Evolutionary conservation across 2,329 filamentous ascomycete species (phyloP).

Genomic region (Monosporascus sp.): DNA sequence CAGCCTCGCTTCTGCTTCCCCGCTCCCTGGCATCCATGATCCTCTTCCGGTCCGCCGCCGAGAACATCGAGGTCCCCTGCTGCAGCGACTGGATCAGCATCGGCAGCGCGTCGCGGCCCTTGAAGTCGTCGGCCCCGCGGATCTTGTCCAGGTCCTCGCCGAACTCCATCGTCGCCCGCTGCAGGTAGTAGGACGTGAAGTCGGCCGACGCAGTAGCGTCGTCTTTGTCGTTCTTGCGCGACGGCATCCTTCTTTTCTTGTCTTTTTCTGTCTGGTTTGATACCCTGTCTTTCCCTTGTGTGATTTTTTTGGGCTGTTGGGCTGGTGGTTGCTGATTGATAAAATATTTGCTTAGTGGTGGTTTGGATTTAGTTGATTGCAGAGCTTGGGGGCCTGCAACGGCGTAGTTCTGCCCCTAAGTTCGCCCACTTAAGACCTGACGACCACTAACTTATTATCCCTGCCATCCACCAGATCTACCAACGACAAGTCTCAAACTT

Average conservation of each 20-base stretch:
- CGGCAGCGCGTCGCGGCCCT: slow-evolving; percentile 50
- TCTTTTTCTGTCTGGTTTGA: background rate
- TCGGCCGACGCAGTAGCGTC: slow-evolving; percentile 20
- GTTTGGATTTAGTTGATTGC: too few relatives aligned
- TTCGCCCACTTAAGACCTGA: too few relatives aligned
- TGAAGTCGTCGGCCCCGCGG: slow-evolving; percentile 65
- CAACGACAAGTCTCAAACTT: too few relatives aligned
- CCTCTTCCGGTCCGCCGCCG: slow-evolving; percentile 42
- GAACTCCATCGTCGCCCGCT: slow-evolving; percentile 64
- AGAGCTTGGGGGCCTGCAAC: too few relatives aligned
- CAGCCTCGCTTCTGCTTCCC: background rate
- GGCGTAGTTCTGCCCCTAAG: too few relatives aligned
- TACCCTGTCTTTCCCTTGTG: too few relatives aligned
- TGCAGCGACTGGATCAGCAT: slow-evolving; percentile 63
- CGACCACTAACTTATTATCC: too few relatives aligned
- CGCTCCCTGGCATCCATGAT: slow-evolving; percentile 16
- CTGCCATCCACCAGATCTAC: too few relatives aligned
- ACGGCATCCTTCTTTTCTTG: slow-evolving; percentile 10
- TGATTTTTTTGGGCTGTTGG: too few relatives aligned
- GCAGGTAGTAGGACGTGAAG: slow-evolving; percentile 65
- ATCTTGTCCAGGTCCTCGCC: slow-evolving; percentile 70
- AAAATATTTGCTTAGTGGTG: too few relatives aligned
- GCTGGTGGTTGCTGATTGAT: too few relatives aligned
- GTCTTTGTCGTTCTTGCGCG: slow-evolving; percentile 7
- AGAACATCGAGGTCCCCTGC: slow-evolving; percentile 62